phyloP scores from a whole-genome alignment of 139 green algal species.

The Micractinium conductrix region DNA sequence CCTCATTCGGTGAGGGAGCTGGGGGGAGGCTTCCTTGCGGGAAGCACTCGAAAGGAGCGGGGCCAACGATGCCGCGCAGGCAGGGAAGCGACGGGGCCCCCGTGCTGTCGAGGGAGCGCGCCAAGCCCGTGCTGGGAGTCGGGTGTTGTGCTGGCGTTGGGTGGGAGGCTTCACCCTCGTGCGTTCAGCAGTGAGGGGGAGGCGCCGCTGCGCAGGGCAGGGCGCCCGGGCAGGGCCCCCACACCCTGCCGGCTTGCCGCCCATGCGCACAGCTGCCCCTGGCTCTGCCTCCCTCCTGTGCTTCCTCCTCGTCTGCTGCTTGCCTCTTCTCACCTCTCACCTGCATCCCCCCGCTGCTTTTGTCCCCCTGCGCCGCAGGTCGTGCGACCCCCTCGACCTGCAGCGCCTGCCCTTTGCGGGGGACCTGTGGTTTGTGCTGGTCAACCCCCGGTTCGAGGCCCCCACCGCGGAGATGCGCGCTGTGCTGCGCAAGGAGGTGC shows the following conservation, averaged over 20 bases:
- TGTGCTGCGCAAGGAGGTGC: constrained; percentile 87
- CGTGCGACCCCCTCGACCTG: constrained; percentile 76
- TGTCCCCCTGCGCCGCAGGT: constrained; percentile 54
- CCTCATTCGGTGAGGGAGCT: constrained; percentile 81
- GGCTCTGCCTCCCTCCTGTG: background rate
- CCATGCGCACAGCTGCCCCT: too few relatives aligned
- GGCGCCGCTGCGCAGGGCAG: too few relatives aligned
- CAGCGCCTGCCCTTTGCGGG: constrained; percentile 53
- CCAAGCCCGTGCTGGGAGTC: too few relatives aligned
- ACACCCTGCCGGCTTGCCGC: too few relatives aligned
- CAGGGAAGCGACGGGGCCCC: too few relatives aligned
- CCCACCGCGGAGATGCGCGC: constrained; percentile 95
- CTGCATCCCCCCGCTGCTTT: background rate
- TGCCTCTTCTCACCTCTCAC: constrained; percentile 30
- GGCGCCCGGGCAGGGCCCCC: too few relatives aligned
- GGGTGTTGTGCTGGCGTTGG: too few relatives aligned
- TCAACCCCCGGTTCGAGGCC: constrained; percentile 95
- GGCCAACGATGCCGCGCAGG: too few relatives aligned
- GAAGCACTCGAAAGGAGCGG: too few relatives aligned
- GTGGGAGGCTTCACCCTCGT: constrained; percentile 97
- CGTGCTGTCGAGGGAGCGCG: too few relatives aligned
- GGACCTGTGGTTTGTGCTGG: constrained; percentile 91
- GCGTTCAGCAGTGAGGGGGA: too few relatives aligned
- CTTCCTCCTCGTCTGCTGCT: background rate
- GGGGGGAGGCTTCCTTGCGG: too few relatives aligned